These are phyloP conservation scores for Luzula sylvatica DNA, from an alignment of 176 grass and related monocot genomes.

Conservation along the genomic window DNA sequence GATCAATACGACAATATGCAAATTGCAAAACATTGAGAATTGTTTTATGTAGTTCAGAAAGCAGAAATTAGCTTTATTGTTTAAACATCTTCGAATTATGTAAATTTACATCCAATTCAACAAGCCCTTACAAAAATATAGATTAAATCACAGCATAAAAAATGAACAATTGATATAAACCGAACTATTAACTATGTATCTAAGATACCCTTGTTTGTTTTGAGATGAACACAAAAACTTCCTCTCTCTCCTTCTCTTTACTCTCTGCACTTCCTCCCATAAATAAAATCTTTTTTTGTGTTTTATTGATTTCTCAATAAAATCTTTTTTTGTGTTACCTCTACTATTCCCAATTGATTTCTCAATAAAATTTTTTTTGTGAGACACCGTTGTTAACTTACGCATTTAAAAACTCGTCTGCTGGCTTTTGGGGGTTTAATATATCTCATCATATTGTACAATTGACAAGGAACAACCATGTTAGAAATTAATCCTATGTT, in stretches of 20 bases:
- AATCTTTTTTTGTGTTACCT: not conserved
- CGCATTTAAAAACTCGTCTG: slow-evolving; percentile 47
- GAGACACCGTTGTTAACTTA: slow-evolving; percentile 67
- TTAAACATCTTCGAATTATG: slow-evolving; percentile 1
- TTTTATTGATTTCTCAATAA: too few relatives aligned
- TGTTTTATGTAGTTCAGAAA: slow-evolving; percentile 21
- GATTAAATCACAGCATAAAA: not conserved
- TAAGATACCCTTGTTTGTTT: not conserved
- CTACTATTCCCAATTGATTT: not conserved
- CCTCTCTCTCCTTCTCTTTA: slow-evolving; percentile 19
- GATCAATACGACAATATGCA: too few relatives aligned
- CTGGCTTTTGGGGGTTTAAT: slow-evolving; percentile 13
- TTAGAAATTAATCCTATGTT: too few relatives aligned
- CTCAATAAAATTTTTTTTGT: slow-evolving; percentile 15
- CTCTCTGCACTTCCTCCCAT: not conserved
- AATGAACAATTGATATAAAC: not conserved
- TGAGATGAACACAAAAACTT: not conserved
- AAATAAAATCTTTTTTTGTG: too few relatives aligned
- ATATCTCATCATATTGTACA: slow-evolving; percentile 21
- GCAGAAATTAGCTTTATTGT: not conserved
- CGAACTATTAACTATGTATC: not conserved
- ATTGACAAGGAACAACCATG: too few relatives aligned
- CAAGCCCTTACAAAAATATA: not conserved
- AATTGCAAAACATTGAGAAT: too few relatives aligned
- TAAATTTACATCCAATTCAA: not conserved